Conservation (phyloP, 768 basidiomycete species). For the Royoungia palumana region DNA sequence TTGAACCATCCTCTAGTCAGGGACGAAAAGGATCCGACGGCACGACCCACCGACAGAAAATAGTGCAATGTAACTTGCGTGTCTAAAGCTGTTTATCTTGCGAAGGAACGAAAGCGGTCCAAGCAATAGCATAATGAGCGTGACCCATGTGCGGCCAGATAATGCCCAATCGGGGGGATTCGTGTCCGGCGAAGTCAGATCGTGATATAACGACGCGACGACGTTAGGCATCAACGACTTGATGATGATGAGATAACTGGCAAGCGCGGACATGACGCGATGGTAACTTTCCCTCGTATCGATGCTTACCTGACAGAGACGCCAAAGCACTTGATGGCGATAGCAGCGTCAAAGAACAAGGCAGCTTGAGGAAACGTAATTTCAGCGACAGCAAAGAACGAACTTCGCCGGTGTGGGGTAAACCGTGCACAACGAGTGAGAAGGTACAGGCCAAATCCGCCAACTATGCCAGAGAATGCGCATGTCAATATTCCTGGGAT, state of each 20-base stretch:
- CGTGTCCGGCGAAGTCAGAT: conserved; percentile 58
- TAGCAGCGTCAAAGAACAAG: conserved; percentile 88
- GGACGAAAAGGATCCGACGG: conserved; percentile 1
- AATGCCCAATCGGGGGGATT: conserved; percentile 75
- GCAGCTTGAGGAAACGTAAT: conserved; percentile 88
- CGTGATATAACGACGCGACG: conserved; percentile 76
- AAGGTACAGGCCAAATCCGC: conserved; percentile 85
- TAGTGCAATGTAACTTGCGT: conserved; percentile 88
- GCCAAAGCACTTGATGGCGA: conserved; percentile 95
- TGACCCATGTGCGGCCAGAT: conserved; percentile 80
- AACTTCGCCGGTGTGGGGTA: conserved; percentile 69
- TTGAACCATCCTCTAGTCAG: background rate
- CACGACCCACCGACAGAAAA: conserved; percentile 75
- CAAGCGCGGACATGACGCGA: background rate
- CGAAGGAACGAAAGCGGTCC: conserved; percentile 82
- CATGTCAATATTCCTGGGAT: conserved; percentile 91
- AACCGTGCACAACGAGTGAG: conserved; percentile 79
- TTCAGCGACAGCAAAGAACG: conserved; percentile 79
- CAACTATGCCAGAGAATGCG: conserved; percentile 69
- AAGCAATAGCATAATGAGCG: conserved; percentile 69
- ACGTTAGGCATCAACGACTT: conserved; percentile 94
- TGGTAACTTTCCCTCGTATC: background rate
- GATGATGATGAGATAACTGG: conserved; percentile 85
- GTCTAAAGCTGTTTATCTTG: conserved; percentile 78
- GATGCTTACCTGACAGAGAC: conserved; percentile 78